Evolutionary conservation across 805 yeast genomes (phyloP).

Genomic region (Candida pini): DNA sequence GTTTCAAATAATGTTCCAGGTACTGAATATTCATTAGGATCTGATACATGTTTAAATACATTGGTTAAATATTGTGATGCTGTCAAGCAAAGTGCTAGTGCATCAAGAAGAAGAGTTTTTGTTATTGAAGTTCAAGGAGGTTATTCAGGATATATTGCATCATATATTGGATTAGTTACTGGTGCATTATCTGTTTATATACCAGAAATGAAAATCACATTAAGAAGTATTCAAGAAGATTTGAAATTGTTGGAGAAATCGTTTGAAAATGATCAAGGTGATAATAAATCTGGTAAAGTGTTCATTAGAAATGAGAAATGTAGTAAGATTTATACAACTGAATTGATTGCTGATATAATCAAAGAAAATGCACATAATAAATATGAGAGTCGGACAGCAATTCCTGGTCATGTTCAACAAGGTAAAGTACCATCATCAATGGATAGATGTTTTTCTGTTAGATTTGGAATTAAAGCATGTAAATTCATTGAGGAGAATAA

Average conservation of each 20-base stretch:
- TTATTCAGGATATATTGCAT: constrained; percentile 79
- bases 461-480: constrained; percentile 86
- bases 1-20: constrained; percentile 80
- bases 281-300: constrained; percentile 78
- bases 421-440: constrained; percentile 94
- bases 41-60: constrained; percentile 70
- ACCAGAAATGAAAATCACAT: constrained; percentile 76
- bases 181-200: constrained; percentile 91
- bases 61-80: constrained; percentile 70
- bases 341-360: constrained; percentile 77
- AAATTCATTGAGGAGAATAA: constrained; percentile 69
- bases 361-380: constrained; percentile 61
- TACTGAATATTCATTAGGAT: constrained; percentile 70
- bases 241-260: constrained; percentile 61
- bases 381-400: constrained; percentile 89
- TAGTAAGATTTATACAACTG: constrained; percentile 75
- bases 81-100: constrained; percentile 74
- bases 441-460: constrained; percentile 84
- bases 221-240: constrained; percentile 70
- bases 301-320: constrained; percentile 81
- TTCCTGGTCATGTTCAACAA: constrained; percentile 98
- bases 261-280: constrained; percentile 70
- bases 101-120: constrained; percentile 72
- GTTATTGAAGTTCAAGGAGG: constrained; percentile 87
- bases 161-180: constrained; percentile 74